Evolutionary conservation across 2,329 filamentous ascomycete genomes (phyloP), one percentile per base, ranked within the genome.

Genomic region (Furcasterigmium furcatum): DNA sequence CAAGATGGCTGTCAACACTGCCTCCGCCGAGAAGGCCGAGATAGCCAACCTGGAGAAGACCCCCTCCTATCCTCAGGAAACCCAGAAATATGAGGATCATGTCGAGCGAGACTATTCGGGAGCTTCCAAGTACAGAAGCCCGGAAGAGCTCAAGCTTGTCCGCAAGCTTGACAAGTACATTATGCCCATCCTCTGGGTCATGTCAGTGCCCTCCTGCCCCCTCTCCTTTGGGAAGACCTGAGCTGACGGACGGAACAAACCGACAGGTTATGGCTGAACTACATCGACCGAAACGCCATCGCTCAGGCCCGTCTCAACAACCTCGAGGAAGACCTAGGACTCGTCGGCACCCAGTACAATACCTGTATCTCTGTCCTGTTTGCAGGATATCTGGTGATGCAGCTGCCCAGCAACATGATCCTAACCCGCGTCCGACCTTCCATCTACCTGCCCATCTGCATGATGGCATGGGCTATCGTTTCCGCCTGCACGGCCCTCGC

Each of bases 241-340:
- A n/a, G n/a, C n/a, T n/a, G n/a, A n/a, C n/a, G n/a, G n/a, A n/a
- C n/a, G n/a, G n/a, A n/a, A n/a, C n/a, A n/a, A n/a, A n/a, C n/a
- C n/a, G n/a, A n/a, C n/a, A n/a, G n/a, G n/a, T n/a, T n/a, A n/a
- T n/a, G n/a, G n/a, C n/a, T n/a, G n/a, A n/a, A n/a, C n/a, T n/a
- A 61, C 52, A 58, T 73, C n/a, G 73, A 79, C 51, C 64, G 73
- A 13, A 78, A 77, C 46, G 76, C 80, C 30, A 79, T 82, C 53
- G 79, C 79, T 2, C 74, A 77, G 18, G 79, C 79, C 3, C 66
- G 72, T 29, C 55, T 83, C 18, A 74, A 78, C 44, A 74, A 73
- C 1, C 59, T 83, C 6, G 72, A 79, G 42, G 65, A 72, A 12
- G 74, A 82, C 32, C 60, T 83, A 9, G 60, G 66, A 2, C 61